Conservation (phyloP, 345 rosid genomes). For the Leavenworthia alabamica region DNA sequence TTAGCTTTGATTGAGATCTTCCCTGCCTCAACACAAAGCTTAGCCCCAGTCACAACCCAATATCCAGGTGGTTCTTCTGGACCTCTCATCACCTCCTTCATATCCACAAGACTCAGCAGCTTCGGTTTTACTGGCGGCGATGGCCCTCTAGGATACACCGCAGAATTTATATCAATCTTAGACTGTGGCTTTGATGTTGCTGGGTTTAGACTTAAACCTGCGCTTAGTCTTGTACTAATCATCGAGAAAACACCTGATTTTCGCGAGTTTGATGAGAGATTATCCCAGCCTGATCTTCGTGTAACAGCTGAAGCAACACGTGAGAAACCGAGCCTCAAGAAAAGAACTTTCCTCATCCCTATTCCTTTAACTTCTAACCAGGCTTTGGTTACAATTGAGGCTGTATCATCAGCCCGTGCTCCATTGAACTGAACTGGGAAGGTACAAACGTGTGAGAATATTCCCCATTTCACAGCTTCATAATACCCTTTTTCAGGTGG, state of each 20-base stretch:
- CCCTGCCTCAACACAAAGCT: constrained; percentile 68
- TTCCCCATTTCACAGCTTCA: constrained; percentile 88
- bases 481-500: constrained; percentile 54
- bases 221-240: constrained; percentile 62
- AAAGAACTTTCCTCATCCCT: constrained; percentile 80
- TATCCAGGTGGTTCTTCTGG: constrained; percentile 87
- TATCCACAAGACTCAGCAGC: constrained; percentile 73
- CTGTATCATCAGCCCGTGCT: constrained; percentile 53
- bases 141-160: constrained; percentile 78
- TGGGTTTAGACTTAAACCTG: constrained; percentile 39
- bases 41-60: constrained; percentile 96
- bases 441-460: no score
- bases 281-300: constrained; percentile 85
- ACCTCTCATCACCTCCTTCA: constrained; percentile 81
- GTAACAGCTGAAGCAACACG: constrained; percentile 51
- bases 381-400: constrained; percentile 80
- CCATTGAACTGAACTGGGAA: no score
- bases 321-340: constrained; percentile 86
- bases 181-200: constrained; percentile 41
- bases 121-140: constrained; percentile 46
- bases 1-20: constrained; percentile 76
- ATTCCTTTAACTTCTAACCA: constrained; percentile 84
- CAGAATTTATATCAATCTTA: constrained; percentile 76
- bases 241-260: constrained; percentile 77
- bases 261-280: constrained; percentile 51